Evolutionary conservation across 225 moss, liverwort and hornwort species (phyloP).

Genomic region (Climacium dendroides): DNA sequence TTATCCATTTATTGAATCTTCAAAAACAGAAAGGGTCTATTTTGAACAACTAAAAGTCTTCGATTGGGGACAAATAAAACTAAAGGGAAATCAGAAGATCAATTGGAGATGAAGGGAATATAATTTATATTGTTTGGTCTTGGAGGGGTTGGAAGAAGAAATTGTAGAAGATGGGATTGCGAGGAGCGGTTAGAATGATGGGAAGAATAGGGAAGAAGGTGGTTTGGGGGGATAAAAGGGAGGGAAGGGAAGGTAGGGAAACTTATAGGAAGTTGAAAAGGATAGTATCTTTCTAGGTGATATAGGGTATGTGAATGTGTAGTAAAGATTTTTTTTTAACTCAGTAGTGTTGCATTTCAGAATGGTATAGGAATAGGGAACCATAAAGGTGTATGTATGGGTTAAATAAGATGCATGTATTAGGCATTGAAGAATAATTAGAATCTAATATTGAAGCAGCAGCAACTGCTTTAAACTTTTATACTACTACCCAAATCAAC

Average conservation of each 20-base stretch:
- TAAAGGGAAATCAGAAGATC: rapidly evolving
- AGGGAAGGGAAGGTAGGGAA: neutral
- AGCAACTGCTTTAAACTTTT: neutral
- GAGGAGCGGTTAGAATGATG: rapidly evolving
- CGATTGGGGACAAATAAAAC: too few relatives aligned
- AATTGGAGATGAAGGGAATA: rapidly evolving
- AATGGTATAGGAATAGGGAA: neutral
- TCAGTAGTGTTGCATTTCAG: neutral
- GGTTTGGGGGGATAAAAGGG: neutral
- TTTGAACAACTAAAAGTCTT: neutral
- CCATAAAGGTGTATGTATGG: too few relatives aligned
- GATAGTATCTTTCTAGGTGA: too few relatives aligned
- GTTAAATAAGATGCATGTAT: neutral
- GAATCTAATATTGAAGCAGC: rapidly evolving
- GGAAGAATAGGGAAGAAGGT: neutral
- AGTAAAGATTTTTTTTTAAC: rapidly evolving
- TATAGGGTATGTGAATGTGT: neutral
- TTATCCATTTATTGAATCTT: neutral
- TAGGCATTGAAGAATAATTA: rapidly evolving
- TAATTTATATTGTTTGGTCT: neutral
- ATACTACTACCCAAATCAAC: rapidly evolving
- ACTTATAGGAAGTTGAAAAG: neutral
- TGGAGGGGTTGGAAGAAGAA: neutral
- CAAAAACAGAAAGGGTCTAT: neutral
- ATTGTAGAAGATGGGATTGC: rapidly evolving